A percentile compares a stretch with the other conserved stretches of the same genome.
Evolutionary conservation across 352 stramenopile species (phyloP).

Genomic region (Globisporangium perplexum): DNA sequence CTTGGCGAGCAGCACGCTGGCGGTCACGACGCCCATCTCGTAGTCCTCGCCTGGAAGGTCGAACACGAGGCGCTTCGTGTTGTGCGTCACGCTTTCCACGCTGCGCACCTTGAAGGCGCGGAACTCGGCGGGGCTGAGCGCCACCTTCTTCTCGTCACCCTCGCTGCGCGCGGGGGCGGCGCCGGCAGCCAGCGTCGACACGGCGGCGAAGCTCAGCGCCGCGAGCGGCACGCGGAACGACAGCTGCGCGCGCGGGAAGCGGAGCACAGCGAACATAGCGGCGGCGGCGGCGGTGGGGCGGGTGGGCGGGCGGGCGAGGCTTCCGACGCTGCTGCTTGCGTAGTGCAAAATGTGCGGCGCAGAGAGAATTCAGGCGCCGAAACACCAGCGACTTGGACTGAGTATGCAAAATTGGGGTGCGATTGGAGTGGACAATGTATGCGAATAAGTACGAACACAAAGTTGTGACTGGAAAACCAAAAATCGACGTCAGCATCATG

Average conservation of each 20-base stretch:
- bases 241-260: conserved; percentile 35
- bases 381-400: neutral
- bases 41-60: conserved; percentile 48
- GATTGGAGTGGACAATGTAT: neutral
- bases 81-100: conserved; percentile 64
- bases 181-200: conserved; percentile 20
- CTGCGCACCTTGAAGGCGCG: conserved; percentile 69
- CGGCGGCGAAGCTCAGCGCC: conserved; percentile 32
- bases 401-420: neutral
- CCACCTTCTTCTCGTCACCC: conserved; percentile 27
- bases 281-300: neutral
- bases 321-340: neutral
- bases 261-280: conserved; percentile 26
- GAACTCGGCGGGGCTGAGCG: conserved; percentile 61
- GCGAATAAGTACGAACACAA: neutral
- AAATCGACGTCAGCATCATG: too few species aligned
- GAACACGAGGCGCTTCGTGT: conserved; percentile 79
- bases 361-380: neutral
- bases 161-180: conserved; percentile 18
- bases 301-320: too few species aligned
- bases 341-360: neutral
- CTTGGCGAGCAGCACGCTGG: conserved; percentile 59
- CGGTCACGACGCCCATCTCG: conserved; percentile 56
- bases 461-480: too few species aligned
- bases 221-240: conserved; percentile 27